Evolutionary conservation across 176 grass and related monocot species (phyloP).

Genomic region (Thinopyrum elongatum): DNA sequence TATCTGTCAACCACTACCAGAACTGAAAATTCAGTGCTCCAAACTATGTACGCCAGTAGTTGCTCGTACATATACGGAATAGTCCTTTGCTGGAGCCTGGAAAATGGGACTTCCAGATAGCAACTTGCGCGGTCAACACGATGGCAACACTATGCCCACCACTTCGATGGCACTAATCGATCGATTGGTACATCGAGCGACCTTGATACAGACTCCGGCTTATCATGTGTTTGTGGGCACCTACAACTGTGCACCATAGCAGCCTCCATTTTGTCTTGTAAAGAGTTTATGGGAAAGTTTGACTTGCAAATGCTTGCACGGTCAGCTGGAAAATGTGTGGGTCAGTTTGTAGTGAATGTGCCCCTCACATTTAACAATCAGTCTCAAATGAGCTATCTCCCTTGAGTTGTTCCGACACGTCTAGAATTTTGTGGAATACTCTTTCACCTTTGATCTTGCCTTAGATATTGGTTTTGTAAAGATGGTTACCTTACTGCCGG

Average conservation of each 20-base stretch:
- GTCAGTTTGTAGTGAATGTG: constrained; percentile 13
- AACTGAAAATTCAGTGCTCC: constrained; percentile 18
- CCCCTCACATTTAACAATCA: not conserved
- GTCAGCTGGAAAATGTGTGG: not conserved
- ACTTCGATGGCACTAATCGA: not conserved
- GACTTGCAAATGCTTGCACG: constrained; percentile 11
- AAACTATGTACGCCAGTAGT: not conserved
- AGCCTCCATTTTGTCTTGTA: not conserved
- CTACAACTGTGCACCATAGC: constrained; percentile 12
- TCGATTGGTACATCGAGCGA: constrained; percentile 43
- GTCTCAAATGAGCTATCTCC: not conserved
- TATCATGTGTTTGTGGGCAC: constrained; percentile 32
- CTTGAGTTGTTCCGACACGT: constrained; percentile 8
- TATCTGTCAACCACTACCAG: constrained; percentile 28
- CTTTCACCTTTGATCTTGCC: not conserved
- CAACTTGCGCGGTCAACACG: constrained; percentile 22
- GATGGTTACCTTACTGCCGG: not conserved
- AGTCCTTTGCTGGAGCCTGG: not conserved
- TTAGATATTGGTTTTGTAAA: not conserved
- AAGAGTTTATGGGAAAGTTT: not conserved
- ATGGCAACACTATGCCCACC: constrained; percentile 15
- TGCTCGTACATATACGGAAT: not conserved
- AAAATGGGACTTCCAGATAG: constrained; percentile 11
- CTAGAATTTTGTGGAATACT: not conserved
- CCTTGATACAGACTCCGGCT: constrained; percentile 40